Conservation (phyloP, 2,329 filamentous ascomycete genomes). For the Aureobasidium sp. region DNA sequence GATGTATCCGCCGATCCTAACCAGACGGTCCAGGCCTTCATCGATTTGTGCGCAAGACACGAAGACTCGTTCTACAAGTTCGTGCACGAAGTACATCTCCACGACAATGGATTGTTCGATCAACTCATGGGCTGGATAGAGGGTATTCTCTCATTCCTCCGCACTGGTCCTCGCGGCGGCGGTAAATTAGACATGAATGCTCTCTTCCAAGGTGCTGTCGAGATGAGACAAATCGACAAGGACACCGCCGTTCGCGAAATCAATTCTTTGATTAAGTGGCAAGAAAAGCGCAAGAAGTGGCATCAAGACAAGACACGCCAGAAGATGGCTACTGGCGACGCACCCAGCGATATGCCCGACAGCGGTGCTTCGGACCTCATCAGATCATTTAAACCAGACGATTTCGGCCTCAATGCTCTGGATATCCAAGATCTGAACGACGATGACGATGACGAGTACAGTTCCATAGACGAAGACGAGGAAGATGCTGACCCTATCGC, state of each 20-base stretch:
- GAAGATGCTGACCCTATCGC: conserved; percentile 79
- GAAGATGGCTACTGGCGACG: conserved; percentile 84
- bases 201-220: conserved; percentile 72
- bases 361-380: conserved; percentile 44
- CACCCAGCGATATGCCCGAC: not conserved
- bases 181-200: conserved; percentile 92
- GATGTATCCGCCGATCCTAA: conserved; percentile 94
- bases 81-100: conserved; percentile 92
- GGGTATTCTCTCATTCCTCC: conserved; percentile 85
- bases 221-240: conserved; percentile 60
- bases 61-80: conserved; percentile 99
- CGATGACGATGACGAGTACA: conserved; percentile 50
- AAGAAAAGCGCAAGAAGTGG: conserved; percentile 94
- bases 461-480: conserved; percentile 62
- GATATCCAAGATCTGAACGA: conserved; percentile 85
- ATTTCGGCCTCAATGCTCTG: conserved; percentile 84
- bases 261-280: conserved; percentile 81
- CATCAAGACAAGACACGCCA: conserved; percentile 95
- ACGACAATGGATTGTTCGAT: conserved; percentile 93
- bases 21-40: conserved; percentile 96
- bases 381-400: conserved; percentile 60
- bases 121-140: conserved; percentile 97
- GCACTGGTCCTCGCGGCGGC: conserved; percentile 67
- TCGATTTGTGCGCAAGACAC: conserved; percentile 89
- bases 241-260: conserved; percentile 70